These are phyloP conservation scores for Aspergillus asperescens DNA, from an alignment of 495 filamentous ascomycete genomes.

Conservation along the genomic window DNA sequence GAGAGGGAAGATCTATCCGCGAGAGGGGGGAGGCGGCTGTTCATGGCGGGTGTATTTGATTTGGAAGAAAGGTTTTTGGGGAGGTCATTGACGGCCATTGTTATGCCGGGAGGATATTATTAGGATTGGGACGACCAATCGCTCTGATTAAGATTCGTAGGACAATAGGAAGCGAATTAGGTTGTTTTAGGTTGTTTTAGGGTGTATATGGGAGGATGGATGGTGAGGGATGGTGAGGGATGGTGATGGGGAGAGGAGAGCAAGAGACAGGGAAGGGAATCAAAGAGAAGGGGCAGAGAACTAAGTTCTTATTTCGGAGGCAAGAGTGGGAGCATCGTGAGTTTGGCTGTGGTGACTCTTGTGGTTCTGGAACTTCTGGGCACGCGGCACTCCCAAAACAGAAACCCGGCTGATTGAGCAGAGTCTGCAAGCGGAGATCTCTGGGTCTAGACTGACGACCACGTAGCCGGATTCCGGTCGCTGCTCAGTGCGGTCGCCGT, in stretches of 20 bases:
- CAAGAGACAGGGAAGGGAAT: not conserved
- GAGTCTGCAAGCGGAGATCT: conserved; percentile 25
- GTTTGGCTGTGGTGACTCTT: too few species aligned
- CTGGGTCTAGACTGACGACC: conserved; percentile 17
- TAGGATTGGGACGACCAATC: not conserved
- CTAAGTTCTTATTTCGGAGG: too few species aligned
- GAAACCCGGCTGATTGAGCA: conserved; percentile 24
- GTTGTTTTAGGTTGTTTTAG: not conserved
- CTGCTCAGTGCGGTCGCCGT: not conserved
- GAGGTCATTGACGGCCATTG: conserved; percentile 14
- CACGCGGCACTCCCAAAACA: conserved; percentile 19
- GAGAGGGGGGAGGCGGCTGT: conserved; percentile 40
- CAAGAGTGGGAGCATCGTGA: not conserved
- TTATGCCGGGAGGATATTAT: not conserved
- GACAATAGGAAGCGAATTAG: conserved; percentile 1
- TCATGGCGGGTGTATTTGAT: conserved; percentile 28
- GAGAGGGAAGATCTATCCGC: conserved; percentile 39
- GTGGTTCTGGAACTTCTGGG: not conserved
- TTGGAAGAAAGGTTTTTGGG: conserved; percentile 11
- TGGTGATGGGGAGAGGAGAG: not conserved
- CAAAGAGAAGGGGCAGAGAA: too few species aligned
- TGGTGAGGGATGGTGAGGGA: not conserved
- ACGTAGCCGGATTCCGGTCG: not conserved
- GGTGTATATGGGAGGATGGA: not conserved
- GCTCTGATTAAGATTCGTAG: not conserved